Evolutionary conservation across 2,329 filamentous ascomycete genomes (phyloP).

Genomic region (Fusarium guadeloupense): DNA sequence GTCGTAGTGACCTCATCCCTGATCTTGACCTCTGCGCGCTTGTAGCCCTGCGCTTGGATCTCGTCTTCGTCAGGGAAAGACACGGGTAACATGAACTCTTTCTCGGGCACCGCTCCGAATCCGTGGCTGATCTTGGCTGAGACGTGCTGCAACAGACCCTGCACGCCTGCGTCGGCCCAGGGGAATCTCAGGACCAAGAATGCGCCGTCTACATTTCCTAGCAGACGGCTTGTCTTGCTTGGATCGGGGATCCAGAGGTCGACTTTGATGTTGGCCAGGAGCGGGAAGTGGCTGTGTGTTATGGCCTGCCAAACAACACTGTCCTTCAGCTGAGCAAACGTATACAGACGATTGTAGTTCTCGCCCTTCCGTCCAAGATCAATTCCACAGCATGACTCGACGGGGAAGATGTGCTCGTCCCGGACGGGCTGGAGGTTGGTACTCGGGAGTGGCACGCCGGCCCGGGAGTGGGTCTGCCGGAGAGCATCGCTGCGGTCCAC

Average conservation of each 20-base stretch:
- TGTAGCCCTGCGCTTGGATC: slow-evolving; percentile 67
- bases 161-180: slow-evolving; percentile 61
- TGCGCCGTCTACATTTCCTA: slow-evolving; percentile 61
- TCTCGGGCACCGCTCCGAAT: slow-evolving; percentile 62
- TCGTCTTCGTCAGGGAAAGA: slow-evolving; percentile 66
- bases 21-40: slow-evolving; percentile 68
- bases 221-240: slow-evolving; percentile 60
- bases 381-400: slow-evolving; percentile 83
- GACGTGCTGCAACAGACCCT: slow-evolving; percentile 56
- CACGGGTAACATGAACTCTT: slow-evolving; percentile 73
- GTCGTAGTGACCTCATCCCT: slow-evolving; percentile 68
- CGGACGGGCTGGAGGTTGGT: slow-evolving; percentile 57
- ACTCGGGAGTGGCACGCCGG: slow-evolving; percentile 53
- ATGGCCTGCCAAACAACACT: slow-evolving; percentile 73
- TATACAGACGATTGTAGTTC: slow-evolving; percentile 85
- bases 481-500: slow-evolving; percentile 64
- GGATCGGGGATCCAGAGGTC: slow-evolving; percentile 76
- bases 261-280: slow-evolving; percentile 74
- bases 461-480: slow-evolving; percentile 61
- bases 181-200: slow-evolving; percentile 76
- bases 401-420: slow-evolving; percentile 80
- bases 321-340: slow-evolving; percentile 72
- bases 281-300: slow-evolving; percentile 74
- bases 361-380: slow-evolving; percentile 71
- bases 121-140: slow-evolving; percentile 63